Evolutionary conservation across 164 flowering plant species (phyloP), one percentile per base, ranked within the genome.

Genomic region (Saururus chinensis): DNA sequence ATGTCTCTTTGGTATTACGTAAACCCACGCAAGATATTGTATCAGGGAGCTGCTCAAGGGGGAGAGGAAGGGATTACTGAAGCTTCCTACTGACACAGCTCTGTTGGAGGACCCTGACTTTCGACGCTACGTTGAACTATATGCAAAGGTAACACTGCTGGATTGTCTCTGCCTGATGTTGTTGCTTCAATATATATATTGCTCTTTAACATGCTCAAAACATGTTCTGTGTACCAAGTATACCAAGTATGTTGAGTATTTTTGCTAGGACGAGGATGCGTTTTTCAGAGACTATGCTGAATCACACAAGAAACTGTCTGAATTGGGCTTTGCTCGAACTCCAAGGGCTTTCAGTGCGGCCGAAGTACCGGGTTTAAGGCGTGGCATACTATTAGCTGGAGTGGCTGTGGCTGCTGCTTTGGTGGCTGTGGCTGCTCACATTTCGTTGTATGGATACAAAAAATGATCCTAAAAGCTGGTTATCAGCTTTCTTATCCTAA

Each of bases 241-340:
- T n/a, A n/a, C n/a, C n/a, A n/a, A n/a, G n/a, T n/a, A n/a, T n/a
- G n/a, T 30, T 30, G 6, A 30, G 37, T 30, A 19, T 17, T 57
- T 35, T 62, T 11, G 16, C 22, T 52, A 64, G 54, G 61, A 56
- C 57, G 53, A 96, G 97, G 96, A 90, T 55, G 78, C 79, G 25
- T 93, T 89, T 78, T 93, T 93, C 70, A 59, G 59, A 64, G 97
- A 89, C 74, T 93, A 88, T 71, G 96, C 96, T 2, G 80, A 52
- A 54, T 82, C 97, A 21, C 97, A 89, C 80, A 86, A 88, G 82
- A 88, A 84, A 59, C 88, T 93, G 20, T 89, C 98, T 9, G 98
- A 89, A 70, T 81, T 92, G n/a, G 66, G 66, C 40, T 89, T 87
- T 67, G 64, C 69, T 54, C 82, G 84, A 51, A 51, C 64, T 19